phyloP scores from a whole-genome alignment of 2,329 filamentous ascomycete species.

The Neoscytalidium dimidiatum region DNA sequence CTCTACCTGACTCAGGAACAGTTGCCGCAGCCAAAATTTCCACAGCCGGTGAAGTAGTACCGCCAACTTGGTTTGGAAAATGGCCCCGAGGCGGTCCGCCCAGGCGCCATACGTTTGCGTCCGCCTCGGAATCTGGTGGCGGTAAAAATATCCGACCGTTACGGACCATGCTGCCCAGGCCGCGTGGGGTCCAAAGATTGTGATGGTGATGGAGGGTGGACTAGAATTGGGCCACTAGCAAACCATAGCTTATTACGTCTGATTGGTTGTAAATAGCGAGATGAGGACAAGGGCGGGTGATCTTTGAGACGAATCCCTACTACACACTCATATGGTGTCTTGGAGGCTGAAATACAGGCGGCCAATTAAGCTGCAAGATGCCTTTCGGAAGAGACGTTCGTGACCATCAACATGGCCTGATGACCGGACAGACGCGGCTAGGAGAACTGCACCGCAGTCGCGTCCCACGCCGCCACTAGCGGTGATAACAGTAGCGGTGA shows the following conservation, averaged over 20 bases:
- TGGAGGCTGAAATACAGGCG: background rate
- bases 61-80: slow-evolving; percentile 6
- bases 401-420: background rate
- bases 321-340: background rate
- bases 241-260: background rate
- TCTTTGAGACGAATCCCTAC: background rate
- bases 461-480: background rate
- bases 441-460: background rate
- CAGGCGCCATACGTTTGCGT: background rate
- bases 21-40: background rate
- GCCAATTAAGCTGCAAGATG: background rate
- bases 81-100: background rate
- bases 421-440: background rate
- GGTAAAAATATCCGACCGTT: background rate
- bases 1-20: background rate
- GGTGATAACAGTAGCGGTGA: background rate
- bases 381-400: background rate
- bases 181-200: slow-evolving; percentile 1
- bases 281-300: background rate
- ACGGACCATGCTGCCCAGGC: background rate
- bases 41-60: background rate
- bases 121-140: background rate
- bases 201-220: background rate
- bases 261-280: background rate
- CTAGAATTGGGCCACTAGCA: background rate